Base-by-base conservation (phyloP, 192 early-diverging fungal genomes). In the Coemansia reversa region DNA sequence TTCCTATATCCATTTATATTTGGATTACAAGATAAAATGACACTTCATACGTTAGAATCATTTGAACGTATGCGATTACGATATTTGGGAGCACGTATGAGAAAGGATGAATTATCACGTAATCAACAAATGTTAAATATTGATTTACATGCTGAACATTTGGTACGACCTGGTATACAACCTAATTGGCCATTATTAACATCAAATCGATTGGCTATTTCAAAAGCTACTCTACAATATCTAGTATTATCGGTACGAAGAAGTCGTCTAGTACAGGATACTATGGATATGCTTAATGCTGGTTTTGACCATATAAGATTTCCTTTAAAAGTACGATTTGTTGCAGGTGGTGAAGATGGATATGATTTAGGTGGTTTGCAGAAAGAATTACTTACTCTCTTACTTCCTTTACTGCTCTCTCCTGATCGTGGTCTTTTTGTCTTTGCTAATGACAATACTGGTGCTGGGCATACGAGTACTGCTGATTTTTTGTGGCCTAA, bases 331-430 rank as follows among this genome's bases (percentile, higher is more conserved):
- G 89, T 95, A 24, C 84, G 86, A 49, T 98, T 96, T 79, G 86
- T 93, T 0, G 89, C 87, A 19, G 89, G 91, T 42, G 93, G 93
- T 23, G 95, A 98, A 64, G 91, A 94, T 70, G 95, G 94, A 7
- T 88, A 92, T 83, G 95, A 98, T 63, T 91, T 94, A 83, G 95
- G 95, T 60, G 96, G 96, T 28, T 93, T 98, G 18, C 94, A 95
- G 45, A 98, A 98, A 75, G 96, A 98, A 76, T 93, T 94, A 72
- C 94, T 95, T 68, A 89, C 92, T 48, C 84, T 89, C 20, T 60
- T 98, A 45, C 69, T 96, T 30, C 83, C 84, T 20, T 74, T 86
- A 64, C 81, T 96, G 29, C 70, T 98, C 68, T 81, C 89, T 51
- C 86, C 89, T 0, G 71, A 83, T n/a, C 83, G 85, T 66, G 93